Evolutionary conservation across 495 filamentous ascomycete genomes (phyloP), one percentile per base, ranked within the genome.

Genomic region (Glarea lozoyensis): DNA sequence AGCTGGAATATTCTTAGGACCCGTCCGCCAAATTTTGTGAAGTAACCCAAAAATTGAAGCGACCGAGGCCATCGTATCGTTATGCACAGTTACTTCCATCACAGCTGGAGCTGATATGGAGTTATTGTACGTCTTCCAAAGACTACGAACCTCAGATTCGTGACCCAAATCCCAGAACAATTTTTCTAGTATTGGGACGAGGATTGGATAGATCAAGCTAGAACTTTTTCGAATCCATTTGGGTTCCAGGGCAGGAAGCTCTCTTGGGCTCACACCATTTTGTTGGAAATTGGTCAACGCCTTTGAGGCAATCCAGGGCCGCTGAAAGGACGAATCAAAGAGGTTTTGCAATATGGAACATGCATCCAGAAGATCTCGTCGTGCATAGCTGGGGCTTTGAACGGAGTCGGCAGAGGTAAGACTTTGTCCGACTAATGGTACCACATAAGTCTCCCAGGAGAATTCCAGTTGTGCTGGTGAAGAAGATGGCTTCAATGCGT

Each of bases 1-100:
- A 10, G 5, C 27, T 25, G 27, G 33, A 18, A 53, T 29, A 2
- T 49, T 45, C n/a, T 37, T 47, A 3, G 59, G 54, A 2, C 67
- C 68, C 7, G 38, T 47, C 24, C 59, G 62, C 86, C 90, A 94
- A 2, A 88, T 62, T 11, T 67, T 74, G 40, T 78, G 73, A 9
- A 94, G 58, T 16, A 83, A 50, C 20, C 73, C 73, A 41, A 92
- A 67, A 17, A 88, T 64, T 37, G 78, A 71, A 10, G 86, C 79
- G 35, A 94, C 70, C 32, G 88, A 86, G 37, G 79, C 70, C 63
- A 84, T 85, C 4, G 84, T 81, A 43, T 97, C 88, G 17, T 72
- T 72, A 0, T 86, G 86, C 10, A 89, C 82, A 50, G 88, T 95
- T 42, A 98, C 80, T 56, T 98, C 92, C 61, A 93, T 92, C 32